A percentile compares a stretch with the other conserved stretches of the same genome.
Evolutionary conservation across 805 yeast species (phyloP).

Genomic region (Cyberlindnera saturnus): DNA sequence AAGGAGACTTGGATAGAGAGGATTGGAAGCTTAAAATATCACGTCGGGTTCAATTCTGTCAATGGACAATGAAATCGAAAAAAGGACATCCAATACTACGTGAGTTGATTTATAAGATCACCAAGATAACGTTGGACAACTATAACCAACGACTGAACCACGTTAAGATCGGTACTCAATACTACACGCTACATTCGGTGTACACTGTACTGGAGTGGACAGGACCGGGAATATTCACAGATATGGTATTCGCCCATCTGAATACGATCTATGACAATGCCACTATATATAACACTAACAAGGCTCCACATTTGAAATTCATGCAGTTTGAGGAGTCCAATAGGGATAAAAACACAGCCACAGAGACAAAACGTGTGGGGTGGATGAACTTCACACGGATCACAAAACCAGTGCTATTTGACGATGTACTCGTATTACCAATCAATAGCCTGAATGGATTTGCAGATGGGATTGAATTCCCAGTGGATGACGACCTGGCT

Average conservation of each 20-base stretch:
- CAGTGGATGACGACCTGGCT: conserved; percentile 2
- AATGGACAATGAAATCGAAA: conserved; percentile 55
- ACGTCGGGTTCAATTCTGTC: conserved; percentile 55
- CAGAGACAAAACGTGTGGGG: conserved; percentile 8
- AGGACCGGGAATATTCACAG: conserved; percentile 49
- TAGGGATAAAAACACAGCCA: conserved; percentile 9
- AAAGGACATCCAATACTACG: conserved; percentile 59
- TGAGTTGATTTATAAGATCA: conserved; percentile 49
- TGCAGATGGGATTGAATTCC: conserved; percentile 7
- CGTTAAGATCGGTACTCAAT: conserved; percentile 25
- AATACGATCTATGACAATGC: conserved; percentile 26
- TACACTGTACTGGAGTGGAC: conserved; percentile 55
- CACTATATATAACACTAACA: conserved; percentile 22
- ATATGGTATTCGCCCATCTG: conserved; percentile 38
- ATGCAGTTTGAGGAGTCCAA: conserved; percentile 8
- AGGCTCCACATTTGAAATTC: conserved; percentile 25
- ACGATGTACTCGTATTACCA: conserved; percentile 19
- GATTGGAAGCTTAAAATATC: conserved; percentile 49
- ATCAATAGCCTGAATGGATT: conserved; percentile 18
- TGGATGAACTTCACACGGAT: conserved; percentile 19
- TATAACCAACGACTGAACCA: conserved; percentile 24
- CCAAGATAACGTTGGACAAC: conserved; percentile 42
- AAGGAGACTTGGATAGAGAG: conserved; percentile 44
- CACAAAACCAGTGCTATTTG: conserved; percentile 11
- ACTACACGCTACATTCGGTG: conserved; percentile 47